A percentile compares a stretch with the other conserved stretches of the same genome.
Conservation (phyloP, 2,329 filamentous ascomycete genomes). For the Plenodomus biglobosus region DNA sequence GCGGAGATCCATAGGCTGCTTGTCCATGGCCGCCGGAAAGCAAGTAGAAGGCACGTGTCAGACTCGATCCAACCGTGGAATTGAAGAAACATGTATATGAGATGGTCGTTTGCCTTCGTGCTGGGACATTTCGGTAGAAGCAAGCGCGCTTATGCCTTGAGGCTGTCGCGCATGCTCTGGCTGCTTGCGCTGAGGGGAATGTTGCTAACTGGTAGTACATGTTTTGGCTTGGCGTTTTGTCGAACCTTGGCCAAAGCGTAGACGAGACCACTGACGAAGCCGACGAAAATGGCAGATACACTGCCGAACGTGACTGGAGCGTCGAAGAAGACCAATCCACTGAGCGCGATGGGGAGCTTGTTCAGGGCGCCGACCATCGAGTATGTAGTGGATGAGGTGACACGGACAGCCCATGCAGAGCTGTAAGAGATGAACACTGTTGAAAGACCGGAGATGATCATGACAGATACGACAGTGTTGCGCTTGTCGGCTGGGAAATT, state of each 20-base stretch:
- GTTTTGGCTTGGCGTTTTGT: conserved; percentile 68
- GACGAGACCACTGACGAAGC: conserved; percentile 89
- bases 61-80: conserved; percentile 24
- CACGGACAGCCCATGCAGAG: conserved; percentile 97
- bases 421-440: conserved; percentile 99
- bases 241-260: conserved; percentile 86
- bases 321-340: conserved; percentile 91
- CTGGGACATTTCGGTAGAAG: conserved; percentile 9
- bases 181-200: conserved; percentile 83
- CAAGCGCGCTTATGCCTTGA: conserved; percentile 54
- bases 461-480: conserved; percentile 78
- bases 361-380: conserved; percentile 98
- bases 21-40: conserved; percentile 8
- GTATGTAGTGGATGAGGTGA: conserved; percentile 96
- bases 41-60: conserved; percentile 11
- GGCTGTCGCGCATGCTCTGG: conserved; percentile 83
- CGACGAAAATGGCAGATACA: conserved; percentile 86
- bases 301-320: conserved; percentile 90
- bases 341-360: conserved; percentile 94
- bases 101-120: conserved; percentile 14
- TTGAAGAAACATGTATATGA: conserved; percentile 11
- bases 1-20: conserved; percentile 1
- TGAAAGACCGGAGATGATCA: conserved; percentile 90
- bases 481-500: conserved; percentile 88
- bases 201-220: conserved; percentile 66